phyloP scores from a whole-genome alignment of 2,329 filamentous ascomycete species.

The Colletotrichum karsti region DNA sequence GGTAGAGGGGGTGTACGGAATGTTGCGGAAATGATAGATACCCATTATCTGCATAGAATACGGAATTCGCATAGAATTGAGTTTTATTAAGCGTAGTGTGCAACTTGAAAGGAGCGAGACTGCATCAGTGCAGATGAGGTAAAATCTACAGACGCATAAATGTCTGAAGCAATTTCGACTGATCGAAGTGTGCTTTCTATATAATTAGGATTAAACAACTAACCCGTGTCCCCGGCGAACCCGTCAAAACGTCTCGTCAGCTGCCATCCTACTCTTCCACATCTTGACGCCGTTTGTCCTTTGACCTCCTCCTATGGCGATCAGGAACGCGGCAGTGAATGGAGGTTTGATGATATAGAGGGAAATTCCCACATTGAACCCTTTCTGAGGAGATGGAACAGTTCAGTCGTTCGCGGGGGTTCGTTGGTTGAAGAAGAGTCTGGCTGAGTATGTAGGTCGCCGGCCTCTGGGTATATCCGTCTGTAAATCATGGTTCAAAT shows the following conservation, averaged over 20 bases:
- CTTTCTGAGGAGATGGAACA: neutral
- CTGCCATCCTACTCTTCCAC: neutral
- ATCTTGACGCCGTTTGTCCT: too few relatives aligned
- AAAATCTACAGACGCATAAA: too few relatives aligned
- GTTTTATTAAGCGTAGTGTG: too few relatives aligned
- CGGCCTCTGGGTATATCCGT: conserved; percentile 27
- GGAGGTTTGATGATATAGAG: too few relatives aligned
- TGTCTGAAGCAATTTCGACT: too few relatives aligned
- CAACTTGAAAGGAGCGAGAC: neutral
- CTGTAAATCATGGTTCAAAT: conserved; percentile 5
- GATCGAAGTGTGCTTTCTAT: neutral
- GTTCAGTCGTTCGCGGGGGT: neutral
- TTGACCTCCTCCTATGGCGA: too few relatives aligned
- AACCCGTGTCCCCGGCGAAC: neutral
- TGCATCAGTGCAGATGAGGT: neutral
- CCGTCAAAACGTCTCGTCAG: neutral
- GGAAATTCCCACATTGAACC: too few relatives aligned
- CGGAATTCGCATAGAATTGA: too few relatives aligned
- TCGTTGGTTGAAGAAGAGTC: conserved; percentile 18
- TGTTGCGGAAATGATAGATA: too few relatives aligned
- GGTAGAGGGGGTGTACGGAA: too few relatives aligned
- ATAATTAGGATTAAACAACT: conserved; percentile 18
- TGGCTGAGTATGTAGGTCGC: conserved; percentile 27
- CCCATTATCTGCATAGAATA: too few relatives aligned
- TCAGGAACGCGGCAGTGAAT: too few relatives aligned